phyloP scores from a whole-genome alignment of 106 monocot species.

The Phalaenopsis aphrodite region DNA sequence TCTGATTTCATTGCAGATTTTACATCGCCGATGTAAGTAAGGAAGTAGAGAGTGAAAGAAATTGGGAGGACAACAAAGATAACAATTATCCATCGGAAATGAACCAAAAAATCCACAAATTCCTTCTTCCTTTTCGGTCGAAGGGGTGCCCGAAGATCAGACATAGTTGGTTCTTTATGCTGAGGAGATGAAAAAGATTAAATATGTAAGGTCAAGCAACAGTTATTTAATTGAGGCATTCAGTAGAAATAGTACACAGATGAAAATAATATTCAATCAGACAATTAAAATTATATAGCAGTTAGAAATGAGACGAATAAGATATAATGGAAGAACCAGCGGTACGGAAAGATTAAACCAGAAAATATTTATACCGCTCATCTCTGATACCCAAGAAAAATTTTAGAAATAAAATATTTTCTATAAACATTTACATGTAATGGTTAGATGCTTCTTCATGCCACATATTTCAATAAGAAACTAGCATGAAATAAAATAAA shows the following conservation, averaged over 20 bases:
- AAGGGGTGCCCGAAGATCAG: conserved; percentile 13
- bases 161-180: conserved; percentile 8
- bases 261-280: too few species aligned
- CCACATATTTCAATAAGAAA: too few species aligned
- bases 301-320: too few species aligned
- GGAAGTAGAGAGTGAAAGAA: conserved; percentile 29
- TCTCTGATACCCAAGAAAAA: too few species aligned
- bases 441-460: too few species aligned
- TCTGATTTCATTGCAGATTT: conserved; percentile 32
- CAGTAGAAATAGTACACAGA: background rate
- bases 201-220: background rate
- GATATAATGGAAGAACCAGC: too few species aligned
- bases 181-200: background rate
- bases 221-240: background rate
- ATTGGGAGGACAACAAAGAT: conserved; percentile 46
- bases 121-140: conserved; percentile 38
- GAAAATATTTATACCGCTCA: too few species aligned
- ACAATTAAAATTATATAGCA: too few species aligned
- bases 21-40: conserved; percentile 24
- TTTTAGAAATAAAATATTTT: too few species aligned
- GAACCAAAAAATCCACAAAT: conserved; percentile 26
- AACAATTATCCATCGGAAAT: conserved; percentile 38
- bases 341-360: too few species aligned
- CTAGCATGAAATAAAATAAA: too few species aligned
- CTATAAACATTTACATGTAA: too few species aligned